Conservation (phyloP, 1,284 basidiomycete species). For the Pascua guehoae region DNA sequence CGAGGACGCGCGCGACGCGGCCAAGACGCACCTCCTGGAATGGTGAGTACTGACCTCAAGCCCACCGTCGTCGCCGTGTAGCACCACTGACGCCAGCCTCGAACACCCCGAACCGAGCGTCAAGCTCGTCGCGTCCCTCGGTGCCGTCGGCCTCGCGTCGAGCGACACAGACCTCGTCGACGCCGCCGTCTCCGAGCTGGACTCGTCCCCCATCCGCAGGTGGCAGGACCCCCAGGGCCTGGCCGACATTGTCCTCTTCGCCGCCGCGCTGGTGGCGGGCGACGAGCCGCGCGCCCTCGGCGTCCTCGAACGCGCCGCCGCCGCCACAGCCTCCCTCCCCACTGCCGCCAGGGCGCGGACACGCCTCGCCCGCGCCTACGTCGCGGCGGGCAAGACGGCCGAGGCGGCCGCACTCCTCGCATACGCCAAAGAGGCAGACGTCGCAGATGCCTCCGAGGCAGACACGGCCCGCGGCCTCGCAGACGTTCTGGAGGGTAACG, state of each 20-base stretch:
- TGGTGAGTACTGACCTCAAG: conserved; percentile 58
- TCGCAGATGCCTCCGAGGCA: conserved; percentile 29
- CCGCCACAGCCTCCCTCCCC: conserved; percentile 1
- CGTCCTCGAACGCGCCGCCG: conserved; percentile 17
- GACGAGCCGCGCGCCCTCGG: conserved; percentile 15
- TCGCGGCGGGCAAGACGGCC: conserved; percentile 24
- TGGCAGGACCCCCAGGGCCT: conserved; percentile 29
- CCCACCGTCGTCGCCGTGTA: no score
- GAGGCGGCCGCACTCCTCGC: conserved; percentile 36
- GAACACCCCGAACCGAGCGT: conserved; percentile 58
- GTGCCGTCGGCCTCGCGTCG: conserved; percentile 78
- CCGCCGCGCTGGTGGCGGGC: conserved; percentile 21
- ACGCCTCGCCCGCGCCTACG: conserved; percentile 22
- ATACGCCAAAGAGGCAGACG: neutral
- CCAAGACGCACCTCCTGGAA: conserved; percentile 76
- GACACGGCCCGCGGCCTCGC: conserved; percentile 32
- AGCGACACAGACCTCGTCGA: conserved; percentile 76
- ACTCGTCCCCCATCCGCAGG: conserved; percentile 34
- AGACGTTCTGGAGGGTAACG: conserved; percentile 27
- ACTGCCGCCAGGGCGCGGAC: conserved; percentile 12
- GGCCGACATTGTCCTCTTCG: conserved; percentile 32
- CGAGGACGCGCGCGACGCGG: conserved; percentile 68
- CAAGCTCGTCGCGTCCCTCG: conserved; percentile 73
- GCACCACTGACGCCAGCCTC: conserved; percentile 53
- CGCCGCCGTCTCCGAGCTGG: conserved; percentile 78